phyloP scores from a whole-genome alignment of 805 yeast genomes.

The Lipomyces chichibuensis region DNA sequence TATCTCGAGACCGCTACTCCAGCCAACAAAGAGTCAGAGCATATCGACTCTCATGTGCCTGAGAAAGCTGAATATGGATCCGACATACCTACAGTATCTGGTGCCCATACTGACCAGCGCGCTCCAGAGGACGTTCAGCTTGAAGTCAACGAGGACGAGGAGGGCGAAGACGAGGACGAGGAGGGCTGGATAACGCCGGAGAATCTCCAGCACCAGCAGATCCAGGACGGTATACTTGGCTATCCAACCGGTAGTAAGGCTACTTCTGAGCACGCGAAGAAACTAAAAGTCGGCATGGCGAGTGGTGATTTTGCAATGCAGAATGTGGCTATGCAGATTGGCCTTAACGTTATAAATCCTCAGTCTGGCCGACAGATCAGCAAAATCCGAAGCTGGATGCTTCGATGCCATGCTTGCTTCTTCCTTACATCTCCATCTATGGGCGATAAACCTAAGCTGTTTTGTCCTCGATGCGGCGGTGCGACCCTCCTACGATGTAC shows the following conservation, averaged over 20 bases:
- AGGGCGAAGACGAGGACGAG: conserved; percentile 74
- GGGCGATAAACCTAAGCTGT: conserved; percentile 72
- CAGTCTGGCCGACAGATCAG: conserved; percentile 82
- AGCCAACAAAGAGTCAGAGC: neutral
- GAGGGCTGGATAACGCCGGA: conserved; percentile 93
- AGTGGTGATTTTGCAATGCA: conserved; percentile 98
- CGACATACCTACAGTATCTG: conserved; percentile 1
- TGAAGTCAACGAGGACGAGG: conserved; percentile 38
- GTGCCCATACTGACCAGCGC: conserved; percentile 29
- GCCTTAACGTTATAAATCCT: conserved; percentile 81
- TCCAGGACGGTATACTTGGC: conserved; percentile 54
- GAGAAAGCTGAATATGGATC: neutral
- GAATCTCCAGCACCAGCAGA: conserved; percentile 67
- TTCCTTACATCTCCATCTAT: conserved; percentile 73
- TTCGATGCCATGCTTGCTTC: conserved; percentile 97
- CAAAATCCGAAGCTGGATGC: conserved; percentile 87
- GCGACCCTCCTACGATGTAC: conserved; percentile 85
- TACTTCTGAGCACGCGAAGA: conserved; percentile 48
- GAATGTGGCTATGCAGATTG: conserved; percentile 89
- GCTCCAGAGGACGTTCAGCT: conserved; percentile 24
- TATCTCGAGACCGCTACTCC: neutral
- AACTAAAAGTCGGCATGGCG: conserved; percentile 79
- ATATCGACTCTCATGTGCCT: neutral
- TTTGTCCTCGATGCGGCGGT: conserved; percentile 96
- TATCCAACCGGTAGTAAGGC: conserved; percentile 42